Base-by-base conservation (phyloP, 257 asterid species). In the Solanum neorickii region DNA sequence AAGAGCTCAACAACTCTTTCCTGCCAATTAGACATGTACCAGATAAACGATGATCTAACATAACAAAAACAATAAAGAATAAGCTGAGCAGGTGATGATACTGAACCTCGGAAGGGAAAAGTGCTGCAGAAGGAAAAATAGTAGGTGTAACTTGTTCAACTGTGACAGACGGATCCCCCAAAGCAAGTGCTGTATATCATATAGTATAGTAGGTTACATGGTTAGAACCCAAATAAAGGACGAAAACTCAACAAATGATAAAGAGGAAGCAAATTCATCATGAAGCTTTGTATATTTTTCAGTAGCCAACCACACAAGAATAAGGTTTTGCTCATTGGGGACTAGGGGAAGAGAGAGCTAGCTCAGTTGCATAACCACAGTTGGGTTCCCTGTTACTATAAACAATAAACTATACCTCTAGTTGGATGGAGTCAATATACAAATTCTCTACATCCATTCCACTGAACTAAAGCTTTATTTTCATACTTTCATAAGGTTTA, bases 1-100 rank as follows among this genome's bases (percentile, higher is more conserved):
- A 97, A 97, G 83, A 97, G 96, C 73, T 94, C 90, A 56, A 94
- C 99, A 83, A 92, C 91, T 92, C 98, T 94, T 92, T 94, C 99
- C 99, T 96, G 97, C 87, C 91, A 94, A 91, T 90, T 80, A 90
- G 77, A 92, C 88, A 92, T 86, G 88, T 74, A 89, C 90, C 93
- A 91, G 90, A 92, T 91, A 87, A 92, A 91, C 92, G 89, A 89
- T 89, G 91, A 91, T 18, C 29, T 5, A 82, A 27, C 39, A 20
- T 49, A 82, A 49, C 69, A 86, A 70, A 44, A 37, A 86, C 70
- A 84, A 66, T 74, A 23, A 39, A 86, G 52, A 16, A 44, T 10
- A 88, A 82, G 16, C 68, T 86, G 87, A 47, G 11, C 25, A 47
- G 66, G 39, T 52, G 66, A 72, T 66, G 82, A 89, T 59, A 89